phyloP scores from a whole-genome alignment of 108 stramenopile genomes.

The Skeletonema marinoi region DNA sequence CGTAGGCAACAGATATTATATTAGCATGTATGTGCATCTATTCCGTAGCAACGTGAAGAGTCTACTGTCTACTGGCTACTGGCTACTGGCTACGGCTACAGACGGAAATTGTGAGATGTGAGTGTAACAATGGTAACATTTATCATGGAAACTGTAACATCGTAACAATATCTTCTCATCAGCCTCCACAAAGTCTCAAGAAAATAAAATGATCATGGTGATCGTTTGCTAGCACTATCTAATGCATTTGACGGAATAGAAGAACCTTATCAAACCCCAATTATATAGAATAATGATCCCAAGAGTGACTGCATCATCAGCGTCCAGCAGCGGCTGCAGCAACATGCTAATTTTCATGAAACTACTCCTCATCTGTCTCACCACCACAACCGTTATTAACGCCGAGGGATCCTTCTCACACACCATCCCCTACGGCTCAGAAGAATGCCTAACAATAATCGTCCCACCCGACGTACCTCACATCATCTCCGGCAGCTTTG shows the following conservation, averaged over 20 bases:
- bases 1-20: too few relatives aligned
- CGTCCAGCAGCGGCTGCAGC: background rate
- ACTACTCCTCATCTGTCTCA: background rate
- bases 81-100: too few relatives aligned
- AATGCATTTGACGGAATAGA: background rate
- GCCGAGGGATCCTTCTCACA: conserved; percentile 36
- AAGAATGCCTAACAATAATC: conserved; percentile 46
- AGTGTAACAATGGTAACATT: too few relatives aligned
- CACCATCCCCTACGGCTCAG: conserved; percentile 34
- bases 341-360: background rate
- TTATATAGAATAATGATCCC: background rate
- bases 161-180: too few relatives aligned
- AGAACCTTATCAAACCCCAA: background rate
- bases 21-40: too few relatives aligned
- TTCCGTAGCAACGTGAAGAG: too few relatives aligned
- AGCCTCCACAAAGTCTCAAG: too few relatives aligned
- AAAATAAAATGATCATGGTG: background rate
- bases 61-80: too few relatives aligned
- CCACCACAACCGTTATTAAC: conserved; percentile 6
- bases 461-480: conserved; percentile 26
- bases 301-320: background rate
- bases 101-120: too few relatives aligned
- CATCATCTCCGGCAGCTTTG: conserved; percentile 41
- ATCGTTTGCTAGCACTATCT: background rate
- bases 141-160: too few relatives aligned